These are phyloP conservation scores for Rheum nobile DNA, from an alignment of 148 eudicot species.

Conservation along the genomic window DNA sequence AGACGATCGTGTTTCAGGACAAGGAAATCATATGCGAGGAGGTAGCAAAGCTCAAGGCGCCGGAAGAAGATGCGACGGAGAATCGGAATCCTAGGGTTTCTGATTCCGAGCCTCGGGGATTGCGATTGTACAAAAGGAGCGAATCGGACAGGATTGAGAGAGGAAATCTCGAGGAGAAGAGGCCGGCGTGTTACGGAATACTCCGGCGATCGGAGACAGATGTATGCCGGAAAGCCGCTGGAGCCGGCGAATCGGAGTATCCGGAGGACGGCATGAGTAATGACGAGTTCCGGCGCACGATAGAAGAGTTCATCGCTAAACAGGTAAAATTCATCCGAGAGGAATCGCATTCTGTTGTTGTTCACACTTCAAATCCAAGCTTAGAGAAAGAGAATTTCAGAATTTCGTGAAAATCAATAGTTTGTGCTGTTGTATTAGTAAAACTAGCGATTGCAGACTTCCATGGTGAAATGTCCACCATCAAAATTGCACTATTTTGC, in stretches of 20 bases:
- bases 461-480: too few relatives aligned
- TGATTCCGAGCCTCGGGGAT: neutral
- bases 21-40: conserved; percentile 52
- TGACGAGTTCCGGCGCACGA: conserved; percentile 64
- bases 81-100: neutral
- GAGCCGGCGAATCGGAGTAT: conserved; percentile 14
- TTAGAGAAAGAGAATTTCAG: conserved; percentile 1
- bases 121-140: conserved; percentile 21
- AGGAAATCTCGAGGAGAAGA: neutral
- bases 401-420: neutral
- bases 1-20: conserved; percentile 44
- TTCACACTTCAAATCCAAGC: conserved; percentile 22
- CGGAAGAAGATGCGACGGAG: neutral
- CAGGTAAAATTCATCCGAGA: conserved; percentile 63
- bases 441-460: neutral
- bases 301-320: conserved; percentile 78
- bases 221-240: conserved; percentile 15
- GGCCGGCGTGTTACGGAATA: conserved; percentile 10
- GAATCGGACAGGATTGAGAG: conserved; percentile 31
- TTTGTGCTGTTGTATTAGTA: neutral
- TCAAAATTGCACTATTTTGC: too few relatives aligned
- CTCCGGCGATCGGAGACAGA: conserved; percentile 59
- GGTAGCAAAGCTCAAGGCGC: neutral
- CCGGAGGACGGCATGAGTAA: conserved; percentile 43
- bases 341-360: conserved; percentile 56